Conservation (phyloP, 768 basidiomycete species). For the Boletus vermiculosoides region DNA sequence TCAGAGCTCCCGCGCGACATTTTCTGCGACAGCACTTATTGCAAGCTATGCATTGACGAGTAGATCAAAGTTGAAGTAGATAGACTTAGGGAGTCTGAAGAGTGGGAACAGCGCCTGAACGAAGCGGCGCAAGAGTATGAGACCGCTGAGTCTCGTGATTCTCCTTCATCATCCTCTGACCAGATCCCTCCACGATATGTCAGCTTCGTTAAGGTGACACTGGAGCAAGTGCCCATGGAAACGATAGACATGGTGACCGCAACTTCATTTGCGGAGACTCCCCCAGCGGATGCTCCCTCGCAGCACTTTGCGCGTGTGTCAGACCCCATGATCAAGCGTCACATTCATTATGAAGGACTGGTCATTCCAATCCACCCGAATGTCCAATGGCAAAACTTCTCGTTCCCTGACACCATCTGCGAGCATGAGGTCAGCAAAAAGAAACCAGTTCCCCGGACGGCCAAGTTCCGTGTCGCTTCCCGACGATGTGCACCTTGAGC, state of each 20-base stretch:
- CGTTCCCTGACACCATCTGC: slow-evolving; percentile 11
- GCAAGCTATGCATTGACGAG: slow-evolving; percentile 38
- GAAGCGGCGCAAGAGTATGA: not conserved
- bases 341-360: slow-evolving; percentile 2
- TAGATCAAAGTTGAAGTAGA: slow-evolving; percentile 25
- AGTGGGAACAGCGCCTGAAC: slow-evolving; percentile 11
- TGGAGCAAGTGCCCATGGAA: not conserved
- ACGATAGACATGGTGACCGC: not conserved
- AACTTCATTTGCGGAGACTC: not conserved
- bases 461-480: slow-evolving; percentile 38
- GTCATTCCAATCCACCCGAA: slow-evolving; percentile 4
- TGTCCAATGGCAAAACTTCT: slow-evolving; percentile 22
- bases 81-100: slow-evolving; percentile 12
- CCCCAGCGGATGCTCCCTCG: not conserved
- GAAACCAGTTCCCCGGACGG: slow-evolving; percentile 27
- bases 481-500: slow-evolving; percentile 35
- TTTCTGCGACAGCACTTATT: slow-evolving; percentile 37
- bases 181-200: slow-evolving; percentile 4
- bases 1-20: slow-evolving; percentile 47
- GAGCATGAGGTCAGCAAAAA: slow-evolving; percentile 1
- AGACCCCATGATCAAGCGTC: not conserved
- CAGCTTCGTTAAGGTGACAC: slow-evolving; percentile 4
- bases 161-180: not conserved
- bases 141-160: not conserved
- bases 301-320: not conserved